Base-by-base conservation (phyloP, 2,329 filamentous ascomycete genomes). In the Pestalotiopsis sp. region DNA sequence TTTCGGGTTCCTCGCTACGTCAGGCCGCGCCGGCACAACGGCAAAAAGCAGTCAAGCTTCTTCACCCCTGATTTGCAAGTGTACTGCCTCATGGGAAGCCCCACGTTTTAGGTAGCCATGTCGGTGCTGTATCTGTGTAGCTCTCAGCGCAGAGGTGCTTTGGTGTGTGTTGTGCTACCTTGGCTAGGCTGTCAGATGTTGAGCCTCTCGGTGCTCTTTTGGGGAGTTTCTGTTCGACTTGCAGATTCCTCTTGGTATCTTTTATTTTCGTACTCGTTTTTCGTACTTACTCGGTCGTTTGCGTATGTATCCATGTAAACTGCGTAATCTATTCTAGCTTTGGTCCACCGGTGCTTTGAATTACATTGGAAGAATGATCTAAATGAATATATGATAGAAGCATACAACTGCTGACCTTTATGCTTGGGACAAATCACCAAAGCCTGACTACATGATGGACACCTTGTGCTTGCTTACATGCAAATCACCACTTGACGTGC, bases 41-140 rank as follows among this genome's bases (percentile, higher is more conserved):
- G 61, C 61, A 64, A 27, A 52, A 17, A 52, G 45, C 14, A 14
- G n/a, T 20, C n/a, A 36, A 36, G 31, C 31, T 36, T 36, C 31
- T 36, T 64, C 14, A n/a, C 20, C 61, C 61, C 61, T 64, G 61
- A 64, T 64, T 39, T 64, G 27, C 61, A 17, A 17, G 12, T 64
- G 61, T 64, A 64, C 61, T 64, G 61, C 61, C 61, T 64, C 61
- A 64, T 49, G n/a, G 38, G 59, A 59, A 49, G 61, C 61, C 61
- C 61, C 61, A 64, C 61, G 61, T 52, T 49, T 45, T 64, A 25
- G 55, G 45, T 20, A 36, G 31, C 31, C 31, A 9, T 36, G 31
- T 36, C 31, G 31, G 31, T 36, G 31, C 31, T 36, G 31, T 36
- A 36, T 36, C 31, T 9, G 31, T 36, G 45, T 49, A n/a, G 17